Conservation (phyloP, 2,329 filamentous ascomycete species). For the Keithomyces neogunnii region DNA sequence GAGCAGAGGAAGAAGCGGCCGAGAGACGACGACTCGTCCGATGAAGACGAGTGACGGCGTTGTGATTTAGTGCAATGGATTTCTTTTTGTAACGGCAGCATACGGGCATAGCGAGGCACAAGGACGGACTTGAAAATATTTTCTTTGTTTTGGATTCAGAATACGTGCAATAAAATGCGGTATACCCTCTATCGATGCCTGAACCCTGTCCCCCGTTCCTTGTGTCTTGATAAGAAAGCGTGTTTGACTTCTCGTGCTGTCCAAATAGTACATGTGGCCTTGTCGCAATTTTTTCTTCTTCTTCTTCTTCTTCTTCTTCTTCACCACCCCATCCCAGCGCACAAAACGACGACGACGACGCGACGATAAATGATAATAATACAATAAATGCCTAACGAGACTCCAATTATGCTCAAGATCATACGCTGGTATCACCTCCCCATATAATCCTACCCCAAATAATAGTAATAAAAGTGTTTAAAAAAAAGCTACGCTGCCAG, state of each 20-base stretch:
- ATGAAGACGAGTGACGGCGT: constrained; percentile 17
- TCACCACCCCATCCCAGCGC: too few relatives aligned
- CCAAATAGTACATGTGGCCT: not conserved
- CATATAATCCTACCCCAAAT: not conserved
- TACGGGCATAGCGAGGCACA: not conserved
- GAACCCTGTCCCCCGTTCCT: not conserved
- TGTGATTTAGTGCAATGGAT: too few relatives aligned
- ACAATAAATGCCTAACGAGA: not conserved
- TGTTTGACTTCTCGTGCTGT: not conserved
- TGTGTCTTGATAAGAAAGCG: not conserved
- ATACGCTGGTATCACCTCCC: not conserved
- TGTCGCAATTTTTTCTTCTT: not conserved
- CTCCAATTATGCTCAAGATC: not conserved
- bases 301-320: too few relatives aligned
- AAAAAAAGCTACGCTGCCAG: constrained; percentile 9
- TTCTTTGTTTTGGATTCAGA: not conserved
- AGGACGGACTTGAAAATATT: not conserved
- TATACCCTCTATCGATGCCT: not conserved
- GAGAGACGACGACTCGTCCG: constrained; percentile 24
- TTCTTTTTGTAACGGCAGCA: not conserved
- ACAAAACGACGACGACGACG: too few relatives aligned
- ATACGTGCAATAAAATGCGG: not conserved
- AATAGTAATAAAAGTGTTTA: not conserved
- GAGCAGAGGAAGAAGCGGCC: constrained; percentile 21
- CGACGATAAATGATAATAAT: not conserved